Conservation (phyloP, 768 basidiomycete genomes). For the Lactarius akahatsu region DNA sequence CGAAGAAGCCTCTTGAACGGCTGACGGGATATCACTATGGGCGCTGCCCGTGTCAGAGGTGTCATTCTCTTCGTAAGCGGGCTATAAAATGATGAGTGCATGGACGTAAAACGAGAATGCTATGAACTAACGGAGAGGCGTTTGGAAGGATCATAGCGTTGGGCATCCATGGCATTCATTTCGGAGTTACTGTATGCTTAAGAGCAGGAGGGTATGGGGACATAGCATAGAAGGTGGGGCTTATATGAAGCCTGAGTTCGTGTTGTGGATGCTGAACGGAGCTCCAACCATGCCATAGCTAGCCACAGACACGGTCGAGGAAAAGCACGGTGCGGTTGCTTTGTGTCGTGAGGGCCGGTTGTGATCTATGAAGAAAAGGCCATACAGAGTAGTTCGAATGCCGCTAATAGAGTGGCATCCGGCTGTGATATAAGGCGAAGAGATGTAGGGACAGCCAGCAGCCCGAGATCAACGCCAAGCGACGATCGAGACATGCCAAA, state of each 20-base stretch:
- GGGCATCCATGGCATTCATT: constrained; percentile 18
- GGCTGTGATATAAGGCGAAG: constrained; percentile 23
- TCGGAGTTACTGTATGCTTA: neutral
- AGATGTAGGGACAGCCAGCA: constrained; percentile 13
- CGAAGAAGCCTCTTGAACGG: constrained; percentile 4
- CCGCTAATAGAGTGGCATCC: constrained; percentile 14
- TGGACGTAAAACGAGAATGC: neutral
- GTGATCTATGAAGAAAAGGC: neutral
- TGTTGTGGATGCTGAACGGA: constrained; percentile 13
- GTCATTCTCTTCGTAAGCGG: constrained; percentile 5
- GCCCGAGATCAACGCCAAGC: constrained; percentile 20
- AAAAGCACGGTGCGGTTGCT: constrained; percentile 4
- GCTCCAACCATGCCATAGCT: constrained; percentile 9
- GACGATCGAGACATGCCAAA: constrained; percentile 23
- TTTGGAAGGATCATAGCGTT: constrained; percentile 20
- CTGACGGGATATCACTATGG: neutral
- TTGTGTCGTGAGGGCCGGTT: constrained; percentile 6
- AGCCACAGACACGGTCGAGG: constrained; percentile 17
- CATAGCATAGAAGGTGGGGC: neutral
- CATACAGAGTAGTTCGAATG: constrained; percentile 18
- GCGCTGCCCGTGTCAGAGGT: neutral
- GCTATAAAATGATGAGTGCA: constrained; percentile 9
- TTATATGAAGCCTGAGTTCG: neutral
- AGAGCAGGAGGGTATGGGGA: neutral
- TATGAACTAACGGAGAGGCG: constrained; percentile 14